Evolutionary conservation across 139 green algal species (phyloP), one percentile per base, ranked within the genome.

Genomic region (Medakamo hakoo): DNA sequence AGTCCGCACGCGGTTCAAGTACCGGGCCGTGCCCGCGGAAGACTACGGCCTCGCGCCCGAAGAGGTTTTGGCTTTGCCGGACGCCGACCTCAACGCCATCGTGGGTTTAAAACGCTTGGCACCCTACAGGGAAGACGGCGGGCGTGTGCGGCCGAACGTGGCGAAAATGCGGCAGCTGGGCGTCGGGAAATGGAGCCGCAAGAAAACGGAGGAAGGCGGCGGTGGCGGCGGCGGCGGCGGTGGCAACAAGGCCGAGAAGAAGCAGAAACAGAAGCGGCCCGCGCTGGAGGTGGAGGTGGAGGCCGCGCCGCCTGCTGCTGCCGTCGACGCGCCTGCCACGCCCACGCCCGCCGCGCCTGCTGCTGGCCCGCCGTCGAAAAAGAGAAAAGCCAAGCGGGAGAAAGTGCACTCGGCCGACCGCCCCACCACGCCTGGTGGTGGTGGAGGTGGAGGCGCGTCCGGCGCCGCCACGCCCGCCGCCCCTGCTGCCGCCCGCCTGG

Each of bases 91-190:
- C 19, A 76, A 80, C 63, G 73, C 85, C 66, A 66, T 95, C 18
- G 80, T 93, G 49, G 88, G 85, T 3, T 62, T 97, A 14, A 89
- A 87, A 66, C 73, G 70, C 59, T 68, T 97, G 60, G 86, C 91
- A 9, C 88, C 91, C 24, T 97, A 97, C 70, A 62, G 63, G 32
- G 68, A 74, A n/a, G 68, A 67, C n/a, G n/a, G 57, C 40, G 30
- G 52, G 22, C 30, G 27, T 3, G n/a, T 67, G 21, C 57, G 70
- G 3, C 64, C 70, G 18, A 75, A 75, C 63, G 40, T 22, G 59
- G 27, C 22, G 75, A 71, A 59, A 49, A 52, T 76, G 64, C 55
- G 66, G 28, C 57, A 76, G 68, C 64, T 75, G 68, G 49, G 59
- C 24, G 19, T 30, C 25, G 29, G 22, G 27, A 60, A 64, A 19